Evolutionary conservation across 2,329 filamentous ascomycete genomes (phyloP), one percentile per base, ranked within the genome.

Genomic region (Stagonosporopsis tanaceti): DNA sequence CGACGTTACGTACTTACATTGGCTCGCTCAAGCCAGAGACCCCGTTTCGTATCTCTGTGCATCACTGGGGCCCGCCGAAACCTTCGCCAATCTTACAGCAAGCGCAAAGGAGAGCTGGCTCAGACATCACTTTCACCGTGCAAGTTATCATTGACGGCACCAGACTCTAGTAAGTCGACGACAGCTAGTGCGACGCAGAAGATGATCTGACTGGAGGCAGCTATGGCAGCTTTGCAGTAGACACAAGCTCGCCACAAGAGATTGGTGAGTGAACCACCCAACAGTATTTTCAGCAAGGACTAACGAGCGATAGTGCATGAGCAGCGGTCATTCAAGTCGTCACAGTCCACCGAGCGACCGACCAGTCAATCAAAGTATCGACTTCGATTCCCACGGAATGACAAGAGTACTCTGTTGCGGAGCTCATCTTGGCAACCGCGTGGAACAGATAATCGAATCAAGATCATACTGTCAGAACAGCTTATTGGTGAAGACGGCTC

Each of bases 391-490:
- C 92, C 92, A 0, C 66, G 77, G 0, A 96, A 95, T 67, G 87
- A 89, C 53, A 81, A 82, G 50, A 87, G 90, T 65, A 80, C 92
- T 24, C 80, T 93, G 15, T 82, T 85, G 39, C 89, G 92, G 66
- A 85, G 80, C 54, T 84, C 87, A 60, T 17, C 45, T 35, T 95
- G 91, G 90, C 87, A 87, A 65, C 83, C 90, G 0, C 84, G 84
- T 6, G 91, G 94, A 57, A 81, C 88, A 28, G 75, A 89, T 20
- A 91, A 92, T 6, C 86, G 91, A 7, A 89, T 96, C 77, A 92
- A 89, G 71, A 76, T 96, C 25, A 75, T 93, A 51, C 84, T 96
- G 56, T 87, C 89, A 27, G 74, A 76, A 45, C 91, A 94, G 70
- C 88, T 90, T 0, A 87, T 92, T 56, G 62, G 67, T 37, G 71